These are phyloP conservation scores for Puccinia coronata DNA, from an alignment of 1,284 basidiomycete species.

Conservation along the genomic window DNA sequence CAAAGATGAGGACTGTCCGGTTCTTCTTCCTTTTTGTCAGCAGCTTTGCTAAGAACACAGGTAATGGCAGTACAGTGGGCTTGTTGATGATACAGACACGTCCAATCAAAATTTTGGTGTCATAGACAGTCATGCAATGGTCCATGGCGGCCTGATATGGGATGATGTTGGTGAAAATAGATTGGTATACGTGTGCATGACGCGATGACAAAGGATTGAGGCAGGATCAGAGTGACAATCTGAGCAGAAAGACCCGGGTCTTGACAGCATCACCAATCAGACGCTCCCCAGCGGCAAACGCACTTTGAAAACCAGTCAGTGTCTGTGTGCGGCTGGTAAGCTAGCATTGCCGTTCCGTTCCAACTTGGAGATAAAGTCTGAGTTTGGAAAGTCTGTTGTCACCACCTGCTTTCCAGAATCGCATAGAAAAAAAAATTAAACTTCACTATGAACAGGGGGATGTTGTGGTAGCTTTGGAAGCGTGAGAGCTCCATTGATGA, in stretches of 20 bases:
- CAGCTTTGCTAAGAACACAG: constrained; percentile 68
- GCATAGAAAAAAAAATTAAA: background rate
- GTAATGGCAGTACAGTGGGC: constrained; percentile 62
- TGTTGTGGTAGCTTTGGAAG: too few species aligned
- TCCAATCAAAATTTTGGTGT: constrained; percentile 91
- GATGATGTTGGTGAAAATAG: background rate
- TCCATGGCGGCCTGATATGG: constrained; percentile 63
- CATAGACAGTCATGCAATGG: constrained; percentile 92
- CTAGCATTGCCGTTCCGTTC: constrained; percentile 27
- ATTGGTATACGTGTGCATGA: constrained; percentile 63
- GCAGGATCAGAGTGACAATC: constrained; percentile 22
- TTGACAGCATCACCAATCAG: too few species aligned
- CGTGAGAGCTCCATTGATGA: background rate
- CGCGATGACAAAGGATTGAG: background rate
- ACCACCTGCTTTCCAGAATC: constrained; percentile 15
- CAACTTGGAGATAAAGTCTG: constrained; percentile 38
- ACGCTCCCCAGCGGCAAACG: constrained; percentile 86
- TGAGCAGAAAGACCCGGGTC: constrained; percentile 66
- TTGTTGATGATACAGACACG: constrained; percentile 71
- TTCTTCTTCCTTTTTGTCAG: constrained; percentile 69
- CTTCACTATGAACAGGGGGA: too few species aligned
- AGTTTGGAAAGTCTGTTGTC: constrained; percentile 41
- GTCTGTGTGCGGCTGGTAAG: background rate
- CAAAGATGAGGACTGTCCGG: constrained; percentile 99
- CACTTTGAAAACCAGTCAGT: constrained; percentile 52